A percentile compares a stretch with the other conserved stretches of the same genome.
These are phyloP conservation scores for Daldinia sp. DNA, from an alignment of 2,329 filamentous ascomycete species.

Conservation along the genomic window DNA sequence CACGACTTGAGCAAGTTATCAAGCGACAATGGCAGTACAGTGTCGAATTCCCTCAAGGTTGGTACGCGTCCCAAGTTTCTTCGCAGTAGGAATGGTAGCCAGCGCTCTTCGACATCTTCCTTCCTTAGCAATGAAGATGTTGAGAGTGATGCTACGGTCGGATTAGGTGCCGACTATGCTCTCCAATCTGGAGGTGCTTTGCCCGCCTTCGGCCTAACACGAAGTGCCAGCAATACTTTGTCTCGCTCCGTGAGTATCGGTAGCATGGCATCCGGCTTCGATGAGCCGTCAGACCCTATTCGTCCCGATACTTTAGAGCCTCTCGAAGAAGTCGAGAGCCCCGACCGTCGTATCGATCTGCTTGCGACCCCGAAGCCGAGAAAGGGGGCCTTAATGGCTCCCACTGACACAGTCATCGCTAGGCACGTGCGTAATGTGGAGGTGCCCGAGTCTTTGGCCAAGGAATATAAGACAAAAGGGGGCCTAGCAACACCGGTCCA, in stretches of 20 bases:
- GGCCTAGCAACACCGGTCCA: constrained; percentile 64
- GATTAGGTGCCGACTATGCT: constrained; percentile 75
- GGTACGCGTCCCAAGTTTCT: constrained; percentile 64
- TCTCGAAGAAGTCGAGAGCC: constrained; percentile 57
- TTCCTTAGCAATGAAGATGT: constrained; percentile 67
- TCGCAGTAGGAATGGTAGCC: constrained; percentile 64
- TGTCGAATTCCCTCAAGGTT: constrained; percentile 56
- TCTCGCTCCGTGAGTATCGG: constrained; percentile 85
- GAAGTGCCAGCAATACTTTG: constrained; percentile 63
- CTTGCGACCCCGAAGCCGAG: constrained; percentile 77
- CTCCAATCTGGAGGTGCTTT: constrained; percentile 82
- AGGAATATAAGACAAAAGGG: constrained; percentile 82
- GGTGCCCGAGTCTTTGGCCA: constrained; percentile 86
- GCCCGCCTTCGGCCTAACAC: constrained; percentile 61
- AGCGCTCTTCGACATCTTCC: constrained; percentile 68
- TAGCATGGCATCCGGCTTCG: constrained; percentile 82
- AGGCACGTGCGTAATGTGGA: constrained; percentile 90
- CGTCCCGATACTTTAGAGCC: constrained; percentile 57
- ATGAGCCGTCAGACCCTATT: constrained; percentile 62
- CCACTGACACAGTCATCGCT: constrained; percentile 87
- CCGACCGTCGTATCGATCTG: constrained; percentile 51
- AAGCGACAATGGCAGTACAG: constrained; percentile 56
- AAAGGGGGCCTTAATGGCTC: constrained; percentile 64
- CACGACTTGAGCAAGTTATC: constrained; percentile 44
- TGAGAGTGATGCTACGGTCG: constrained; percentile 78